Evolutionary conservation across 352 stramenopile species (phyloP).

Genomic region (Aphanomyces cochlioides): DNA sequence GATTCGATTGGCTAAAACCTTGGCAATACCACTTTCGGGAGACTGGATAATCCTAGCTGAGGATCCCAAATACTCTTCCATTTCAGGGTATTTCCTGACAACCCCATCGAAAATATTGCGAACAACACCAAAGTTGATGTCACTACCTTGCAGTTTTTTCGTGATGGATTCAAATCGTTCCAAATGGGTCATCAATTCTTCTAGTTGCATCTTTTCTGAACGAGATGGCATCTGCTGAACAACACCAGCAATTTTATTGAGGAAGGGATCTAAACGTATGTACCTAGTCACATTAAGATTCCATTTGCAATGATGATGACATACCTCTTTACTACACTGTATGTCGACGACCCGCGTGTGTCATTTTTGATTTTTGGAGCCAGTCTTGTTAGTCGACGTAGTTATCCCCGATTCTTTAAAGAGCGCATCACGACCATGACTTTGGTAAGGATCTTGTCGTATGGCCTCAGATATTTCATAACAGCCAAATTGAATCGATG

Average conservation of each 20-base stretch:
- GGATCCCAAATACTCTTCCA: background rate
- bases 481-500: background rate
- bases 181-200: background rate
- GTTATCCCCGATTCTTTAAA: background rate
- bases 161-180: background rate
- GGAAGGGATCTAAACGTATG: too few relatives aligned
- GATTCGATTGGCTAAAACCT: background rate
- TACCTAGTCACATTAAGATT: background rate
- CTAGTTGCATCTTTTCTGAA: too few relatives aligned
- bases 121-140: background rate
- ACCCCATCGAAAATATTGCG: background rate
- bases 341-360: background rate
- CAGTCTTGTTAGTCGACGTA: background rate
- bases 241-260: too few relatives aligned
- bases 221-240: too few relatives aligned
- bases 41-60: background rate
- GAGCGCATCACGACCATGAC: background rate
- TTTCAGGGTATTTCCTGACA: background rate
- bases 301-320: background rate
- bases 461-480: background rate
- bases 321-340: background rate
- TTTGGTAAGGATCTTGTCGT: background rate
- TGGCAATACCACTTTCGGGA: background rate
- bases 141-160: background rate
- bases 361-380: background rate